Base-by-base conservation (phyloP, 164 flowering plant species). In the Macadamia integrifolia region DNA sequence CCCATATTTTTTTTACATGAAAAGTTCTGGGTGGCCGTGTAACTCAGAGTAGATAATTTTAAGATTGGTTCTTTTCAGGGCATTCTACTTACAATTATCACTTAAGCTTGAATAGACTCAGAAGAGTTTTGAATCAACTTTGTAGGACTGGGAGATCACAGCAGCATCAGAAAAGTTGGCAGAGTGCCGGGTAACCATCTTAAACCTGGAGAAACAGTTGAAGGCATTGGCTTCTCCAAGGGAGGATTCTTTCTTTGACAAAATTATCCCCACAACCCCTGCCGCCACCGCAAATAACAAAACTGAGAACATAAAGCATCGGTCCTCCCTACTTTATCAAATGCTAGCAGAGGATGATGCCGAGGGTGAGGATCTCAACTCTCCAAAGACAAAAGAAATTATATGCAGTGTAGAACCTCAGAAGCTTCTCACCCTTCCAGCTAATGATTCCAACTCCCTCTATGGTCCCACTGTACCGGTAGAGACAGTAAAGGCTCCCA, bases 141-240 rank as follows among this genome's bases (percentile, higher is more conserved):
- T 74, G 75, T 83, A 92, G 97, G 92, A 81, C 18, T 82, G 81
- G 89, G 91, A 92, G 80, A 82, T 88, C 23, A 76, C 80, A 52
- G 83, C 86, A 60, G 94, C 96, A 68, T 84, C 94, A 17, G 82
- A 71, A 62, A 90, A 82, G 79, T 72, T 85, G 18, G 85, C 84
- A 48, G 87, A 88, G 76, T 85, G 88, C 66, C 87, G 83, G 67
- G 84, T 81, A 65, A 81, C 90, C 46, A 82, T 85, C 17, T 58
- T 83, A 64, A 23, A 23, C 23, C 23, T 23, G 23, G 23, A 23
- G 23, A 23, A 23, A 23, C 23, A 23, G 23, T 23, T 23, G 23
- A 23, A 23, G 23, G 23, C 23, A 23, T 23, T 23, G 23, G 23
- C 23, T 23, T 23, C 23, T 23, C 23, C 23, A 23, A 23, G 23